Percentiles rank a stretch among this genome's conserved stretches.
phyloP scores from a whole-genome alignment of 1,284 basidiomycete species.

The Pseudozyma sp. region DNA sequence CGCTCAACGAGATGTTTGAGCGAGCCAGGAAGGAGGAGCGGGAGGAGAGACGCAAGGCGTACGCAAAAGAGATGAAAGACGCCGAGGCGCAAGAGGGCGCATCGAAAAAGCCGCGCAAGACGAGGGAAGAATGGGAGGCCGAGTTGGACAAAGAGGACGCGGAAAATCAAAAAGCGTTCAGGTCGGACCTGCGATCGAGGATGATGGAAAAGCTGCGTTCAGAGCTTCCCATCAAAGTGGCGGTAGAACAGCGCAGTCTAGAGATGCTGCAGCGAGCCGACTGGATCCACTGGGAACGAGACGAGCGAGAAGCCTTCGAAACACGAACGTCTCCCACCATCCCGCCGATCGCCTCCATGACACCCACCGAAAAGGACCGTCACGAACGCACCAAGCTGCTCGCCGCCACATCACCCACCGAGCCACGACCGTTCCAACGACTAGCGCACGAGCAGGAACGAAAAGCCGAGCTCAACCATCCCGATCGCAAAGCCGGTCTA shows the following conservation, averaged over 20 bases:
- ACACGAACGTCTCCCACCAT: constrained; percentile 1
- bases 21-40: constrained; percentile 13
- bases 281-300: constrained; percentile 34
- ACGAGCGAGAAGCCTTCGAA: constrained; percentile 37
- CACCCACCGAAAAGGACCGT: constrained; percentile 15
- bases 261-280: constrained; percentile 31
- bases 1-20: constrained; percentile 32
- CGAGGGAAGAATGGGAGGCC: constrained; percentile 15
- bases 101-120: constrained; percentile 4
- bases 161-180: constrained; percentile 7
- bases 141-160: constrained; percentile 7
- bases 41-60: constrained; percentile 6
- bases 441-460: constrained; percentile 10
- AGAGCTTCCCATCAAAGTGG: constrained; percentile 21
- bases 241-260: constrained; percentile 21
- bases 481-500: constrained; percentile 34
- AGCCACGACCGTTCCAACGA: constrained; percentile 33
- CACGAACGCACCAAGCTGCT: neutral
- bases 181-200: constrained; percentile 14
- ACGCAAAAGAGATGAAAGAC: constrained; percentile 1
- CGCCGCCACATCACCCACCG: constrained; percentile 10
- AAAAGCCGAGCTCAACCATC: constrained; percentile 26
- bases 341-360: constrained; percentile 9
- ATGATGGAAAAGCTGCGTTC: constrained; percentile 31
- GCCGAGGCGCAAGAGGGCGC: neutral